These are phyloP conservation scores for Athelia sp. DNA, from an alignment of 1,284 basidiomycete genomes.

Conservation along the genomic window DNA sequence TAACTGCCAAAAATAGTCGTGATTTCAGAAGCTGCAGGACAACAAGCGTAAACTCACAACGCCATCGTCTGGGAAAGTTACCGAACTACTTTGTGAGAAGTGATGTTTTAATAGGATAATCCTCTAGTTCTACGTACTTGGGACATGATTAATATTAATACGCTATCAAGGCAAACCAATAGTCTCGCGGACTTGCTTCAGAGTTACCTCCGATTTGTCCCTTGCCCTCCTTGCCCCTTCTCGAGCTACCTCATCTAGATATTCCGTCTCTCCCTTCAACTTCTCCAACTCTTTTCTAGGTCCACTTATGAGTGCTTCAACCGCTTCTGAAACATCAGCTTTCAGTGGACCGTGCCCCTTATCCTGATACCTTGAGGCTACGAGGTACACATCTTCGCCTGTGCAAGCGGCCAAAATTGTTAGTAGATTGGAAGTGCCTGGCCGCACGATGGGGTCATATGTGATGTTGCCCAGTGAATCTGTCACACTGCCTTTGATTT, in stretches of 20 bases:
- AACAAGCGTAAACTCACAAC: too few species aligned
- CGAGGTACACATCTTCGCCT: conserved; percentile 39
- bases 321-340: conserved; percentile 64
- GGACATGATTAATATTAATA: not conserved
- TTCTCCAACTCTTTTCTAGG: conserved; percentile 71
- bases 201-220: conserved; percentile 54
- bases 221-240: conserved; percentile 66
- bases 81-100: too few species aligned
- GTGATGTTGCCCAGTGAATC: conserved; percentile 73
- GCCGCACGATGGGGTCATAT: conserved; percentile 73
- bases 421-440: conserved; percentile 83
- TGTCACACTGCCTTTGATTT: conserved; percentile 82
- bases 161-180: conserved; percentile 52
- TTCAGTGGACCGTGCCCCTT: conserved; percentile 73
- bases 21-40: too few species aligned
- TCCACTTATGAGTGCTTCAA: conserved; percentile 63
- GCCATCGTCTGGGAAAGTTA: too few species aligned
- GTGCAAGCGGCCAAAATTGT: conserved; percentile 72
- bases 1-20: too few species aligned
- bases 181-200: conserved; percentile 61
- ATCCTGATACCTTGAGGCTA: conserved; percentile 47
- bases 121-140: too few species aligned
- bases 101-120: too few species aligned
- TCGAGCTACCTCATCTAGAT: conserved; percentile 58
- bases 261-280: conserved; percentile 56